phyloP scores from a whole-genome alignment of 2,329 filamentous ascomycete species.

The Dothidotthia symphoricarpi region DNA sequence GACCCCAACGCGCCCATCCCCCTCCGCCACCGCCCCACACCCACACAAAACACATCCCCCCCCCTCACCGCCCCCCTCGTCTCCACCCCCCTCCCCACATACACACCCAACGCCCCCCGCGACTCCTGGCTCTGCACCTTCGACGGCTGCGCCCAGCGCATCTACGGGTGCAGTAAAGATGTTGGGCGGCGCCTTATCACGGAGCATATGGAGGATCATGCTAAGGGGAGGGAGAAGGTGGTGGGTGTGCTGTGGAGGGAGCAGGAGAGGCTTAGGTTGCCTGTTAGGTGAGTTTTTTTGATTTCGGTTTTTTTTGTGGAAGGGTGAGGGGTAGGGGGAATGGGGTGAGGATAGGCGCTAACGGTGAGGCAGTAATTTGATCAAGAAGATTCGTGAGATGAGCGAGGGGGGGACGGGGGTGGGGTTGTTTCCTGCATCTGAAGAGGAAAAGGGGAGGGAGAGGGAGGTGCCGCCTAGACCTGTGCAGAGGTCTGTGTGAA shows the following conservation, averaged over 20 bases:
- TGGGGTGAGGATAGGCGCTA: slow-evolving; percentile 5
- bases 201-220: slow-evolving; percentile 62
- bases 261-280: slow-evolving; percentile 40
- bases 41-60: slow-evolving; percentile 8
- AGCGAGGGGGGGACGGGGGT: slow-evolving; percentile 32
- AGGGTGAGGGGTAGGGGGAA: neutral
- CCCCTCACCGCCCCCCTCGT: slow-evolving; percentile 22
- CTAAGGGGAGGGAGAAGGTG: slow-evolving; percentile 54
- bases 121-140: slow-evolving; percentile 67
- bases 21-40: slow-evolving; percentile 21
- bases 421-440: slow-evolving; percentile 23
- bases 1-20: slow-evolving; percentile 22
- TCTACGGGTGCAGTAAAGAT: slow-evolving; percentile 60
- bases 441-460: neutral
- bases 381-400: slow-evolving; percentile 49
- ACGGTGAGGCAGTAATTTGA: slow-evolving; percentile 38
- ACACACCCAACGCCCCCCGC: slow-evolving; percentile 52
- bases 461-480: slow-evolving; percentile 3
- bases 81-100: slow-evolving; percentile 36
- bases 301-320: neutral
- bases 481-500: slow-evolving; percentile 14
- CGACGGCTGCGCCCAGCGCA: slow-evolving; percentile 62
- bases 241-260: slow-evolving; percentile 57
- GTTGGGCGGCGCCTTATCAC: slow-evolving; percentile 58
- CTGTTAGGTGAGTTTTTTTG: slow-evolving; percentile 37